These are phyloP conservation scores for Blastocystis sp. DNA, from an alignment of 352 stramenopile genomes.

Conservation along the genomic window DNA sequence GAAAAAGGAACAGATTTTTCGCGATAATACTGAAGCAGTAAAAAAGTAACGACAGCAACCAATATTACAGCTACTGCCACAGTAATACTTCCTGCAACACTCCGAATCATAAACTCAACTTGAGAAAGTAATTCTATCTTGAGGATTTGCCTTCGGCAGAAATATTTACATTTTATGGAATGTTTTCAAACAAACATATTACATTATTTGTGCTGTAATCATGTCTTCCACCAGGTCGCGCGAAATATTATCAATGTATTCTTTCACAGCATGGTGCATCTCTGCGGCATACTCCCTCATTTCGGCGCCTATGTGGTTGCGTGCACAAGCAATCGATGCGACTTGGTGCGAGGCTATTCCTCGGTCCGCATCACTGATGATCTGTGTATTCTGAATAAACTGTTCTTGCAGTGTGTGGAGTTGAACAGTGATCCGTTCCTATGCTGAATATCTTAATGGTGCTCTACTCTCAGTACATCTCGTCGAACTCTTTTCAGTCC, in stretches of 20 bases:
- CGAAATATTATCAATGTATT: background rate
- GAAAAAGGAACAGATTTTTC: slow-evolving; percentile 27
- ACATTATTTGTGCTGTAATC: background rate
- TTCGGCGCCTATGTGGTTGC: background rate
- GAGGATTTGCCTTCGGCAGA: background rate
- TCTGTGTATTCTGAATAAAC: background rate
- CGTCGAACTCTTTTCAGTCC: background rate
- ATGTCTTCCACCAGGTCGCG: background rate
- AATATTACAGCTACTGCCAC: background rate
- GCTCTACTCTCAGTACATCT: background rate
- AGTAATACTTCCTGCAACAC: slow-evolving; percentile 12
- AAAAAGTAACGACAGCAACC: slow-evolving; percentile 1
- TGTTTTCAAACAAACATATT: background rate
- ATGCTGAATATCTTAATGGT: background rate
- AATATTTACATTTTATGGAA: background rate
- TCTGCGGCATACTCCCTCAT: background rate
- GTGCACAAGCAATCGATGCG: background rate
- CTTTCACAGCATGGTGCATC: background rate
- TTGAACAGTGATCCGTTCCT: background rate
- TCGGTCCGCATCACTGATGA: background rate
- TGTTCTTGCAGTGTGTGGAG: background rate
- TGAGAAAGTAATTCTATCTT: background rate
- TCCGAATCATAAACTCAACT: background rate
- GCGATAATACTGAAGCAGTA: slow-evolving; percentile 11
- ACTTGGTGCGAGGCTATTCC: background rate